Evolutionary conservation across 495 filamentous ascomycete species (phyloP).

Genomic region (Aspergillus wentii): DNA sequence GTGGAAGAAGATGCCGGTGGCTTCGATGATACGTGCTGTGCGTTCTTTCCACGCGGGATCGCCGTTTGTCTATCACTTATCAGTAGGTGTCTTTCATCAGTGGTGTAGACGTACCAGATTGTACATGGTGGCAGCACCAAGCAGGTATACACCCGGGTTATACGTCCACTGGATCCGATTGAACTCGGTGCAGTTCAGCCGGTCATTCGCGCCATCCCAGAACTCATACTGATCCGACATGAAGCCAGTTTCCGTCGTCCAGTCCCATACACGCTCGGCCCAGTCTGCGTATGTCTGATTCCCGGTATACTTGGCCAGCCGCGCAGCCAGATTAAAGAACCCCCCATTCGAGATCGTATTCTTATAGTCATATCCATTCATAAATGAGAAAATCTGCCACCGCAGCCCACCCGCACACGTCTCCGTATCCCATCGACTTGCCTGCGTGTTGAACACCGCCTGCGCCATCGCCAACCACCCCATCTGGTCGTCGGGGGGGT

Average conservation of each 20-base stretch:
- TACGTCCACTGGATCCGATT: conserved; percentile 38
- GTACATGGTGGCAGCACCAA: conserved; percentile 36
- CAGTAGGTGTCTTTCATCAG: background rate
- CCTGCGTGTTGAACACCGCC: conserved; percentile 74
- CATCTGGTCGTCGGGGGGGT: conserved; percentile 48
- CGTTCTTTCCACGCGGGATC: conserved; percentile 53
- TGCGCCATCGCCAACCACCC: conserved; percentile 80
- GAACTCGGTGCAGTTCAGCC: conserved; percentile 31
- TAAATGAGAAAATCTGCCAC: conserved; percentile 83
- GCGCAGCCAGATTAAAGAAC: conserved; percentile 75
- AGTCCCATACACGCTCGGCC: conserved; percentile 72
- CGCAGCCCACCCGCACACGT: conserved; percentile 66
- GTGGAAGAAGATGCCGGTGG: conserved; percentile 50
- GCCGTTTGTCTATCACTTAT: conserved; percentile 19
- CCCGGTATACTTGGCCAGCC: conserved; percentile 69
- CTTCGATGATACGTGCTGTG: conserved; percentile 51
- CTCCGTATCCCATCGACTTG: conserved; percentile 61
- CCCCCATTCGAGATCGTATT: conserved; percentile 76
- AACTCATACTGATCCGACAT: conserved; percentile 57
- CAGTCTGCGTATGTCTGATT: conserved; percentile 75
- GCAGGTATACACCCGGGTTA: conserved; percentile 30
- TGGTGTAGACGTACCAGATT: conserved; percentile 34
- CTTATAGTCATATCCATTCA: conserved; percentile 78
- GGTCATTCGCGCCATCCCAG: conserved; percentile 59
- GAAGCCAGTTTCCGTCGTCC: conserved; percentile 58